phyloP scores from a whole-genome alignment of 2,329 filamentous ascomycete species.

The Microcyclosporella mali region DNA sequence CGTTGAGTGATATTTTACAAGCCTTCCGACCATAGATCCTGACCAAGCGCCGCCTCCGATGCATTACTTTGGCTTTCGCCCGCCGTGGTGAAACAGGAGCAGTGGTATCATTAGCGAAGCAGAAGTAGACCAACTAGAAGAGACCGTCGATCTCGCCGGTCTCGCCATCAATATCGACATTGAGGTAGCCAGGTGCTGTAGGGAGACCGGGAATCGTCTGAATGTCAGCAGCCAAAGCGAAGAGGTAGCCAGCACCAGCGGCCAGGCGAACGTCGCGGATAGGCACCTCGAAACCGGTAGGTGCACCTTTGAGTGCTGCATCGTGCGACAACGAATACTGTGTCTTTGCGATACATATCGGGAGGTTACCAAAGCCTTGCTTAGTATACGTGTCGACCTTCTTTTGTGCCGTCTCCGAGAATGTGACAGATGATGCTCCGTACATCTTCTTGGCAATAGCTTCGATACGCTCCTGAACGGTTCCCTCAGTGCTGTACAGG shows the following conservation, averaged over 20 bases:
- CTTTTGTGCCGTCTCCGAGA: conserved; percentile 88
- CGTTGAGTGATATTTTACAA: conserved; percentile 3
- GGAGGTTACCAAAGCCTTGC: conserved; percentile 86
- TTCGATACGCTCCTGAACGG: conserved; percentile 83
- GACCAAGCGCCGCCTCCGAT: conserved; percentile 4
- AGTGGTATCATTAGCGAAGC: conserved; percentile 7
- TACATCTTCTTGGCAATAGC: conserved; percentile 91
- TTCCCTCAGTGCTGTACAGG: conserved; percentile 72
- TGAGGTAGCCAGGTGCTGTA: conserved; percentile 90
- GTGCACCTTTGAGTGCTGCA: conserved; percentile 87
- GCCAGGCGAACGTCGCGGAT: conserved; percentile 92
- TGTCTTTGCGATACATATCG: conserved; percentile 96
- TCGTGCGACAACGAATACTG: conserved; percentile 96
- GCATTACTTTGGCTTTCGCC: conserved; percentile 6
- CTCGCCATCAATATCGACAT: conserved; percentile 65
- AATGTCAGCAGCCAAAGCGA: conserved; percentile 92
- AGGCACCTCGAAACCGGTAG: conserved; percentile 87
- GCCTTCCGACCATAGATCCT: not conserved
- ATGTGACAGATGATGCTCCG: conserved; percentile 80
- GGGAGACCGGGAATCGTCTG: conserved; percentile 96
- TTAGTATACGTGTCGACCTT: conserved; percentile 93
- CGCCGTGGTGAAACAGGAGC: conserved; percentile 18
- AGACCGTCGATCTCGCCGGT: conserved; percentile 59
- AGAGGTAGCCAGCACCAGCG: conserved; percentile 89
- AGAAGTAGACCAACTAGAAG: conserved; percentile 53